phyloP scores from a whole-genome alignment of 1,139 yeast species.

The Scheffersomyces parashehatae region DNA sequence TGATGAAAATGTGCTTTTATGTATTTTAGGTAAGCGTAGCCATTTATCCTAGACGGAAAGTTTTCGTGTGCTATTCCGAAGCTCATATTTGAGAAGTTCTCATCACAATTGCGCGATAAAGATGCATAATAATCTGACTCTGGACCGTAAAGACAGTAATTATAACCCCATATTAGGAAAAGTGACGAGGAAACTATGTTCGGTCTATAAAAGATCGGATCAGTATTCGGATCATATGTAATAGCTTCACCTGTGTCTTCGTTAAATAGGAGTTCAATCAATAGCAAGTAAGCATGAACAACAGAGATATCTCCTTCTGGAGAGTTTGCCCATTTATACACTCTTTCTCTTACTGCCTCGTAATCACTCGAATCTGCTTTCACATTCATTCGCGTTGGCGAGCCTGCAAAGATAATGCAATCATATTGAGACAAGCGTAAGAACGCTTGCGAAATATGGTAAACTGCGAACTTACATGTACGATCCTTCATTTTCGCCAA shows the following conservation, averaged over 20 bases:
- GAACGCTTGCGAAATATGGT: constrained; percentile 69
- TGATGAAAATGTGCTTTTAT: constrained; percentile 20
- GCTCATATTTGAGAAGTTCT: no score
- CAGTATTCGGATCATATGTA: constrained; percentile 46
- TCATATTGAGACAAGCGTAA: constrained; percentile 69
- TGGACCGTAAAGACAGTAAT: constrained; percentile 53
- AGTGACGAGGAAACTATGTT: constrained; percentile 53
- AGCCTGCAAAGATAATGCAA: constrained; percentile 72
- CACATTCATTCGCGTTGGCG: constrained; percentile 77
- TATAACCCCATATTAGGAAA: constrained; percentile 58
- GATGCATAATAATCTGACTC: constrained; percentile 30
- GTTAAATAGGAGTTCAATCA: constrained; percentile 53
- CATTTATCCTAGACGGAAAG: constrained; percentile 34
- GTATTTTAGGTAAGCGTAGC: constrained; percentile 36
- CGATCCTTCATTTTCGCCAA: constrained; percentile 8
- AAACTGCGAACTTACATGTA: constrained; percentile 13
- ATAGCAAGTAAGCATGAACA: constrained; percentile 56
- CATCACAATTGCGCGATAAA: constrained; percentile 1
- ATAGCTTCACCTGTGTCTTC: constrained; percentile 22
- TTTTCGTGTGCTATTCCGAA: constrained; percentile 6
- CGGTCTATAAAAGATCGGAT: constrained; percentile 55
- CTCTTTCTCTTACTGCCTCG: constrained; percentile 48
- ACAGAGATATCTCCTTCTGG: constrained; percentile 18
- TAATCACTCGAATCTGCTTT: constrained; percentile 55
- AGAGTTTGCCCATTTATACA: constrained; percentile 42